phyloP scores from a whole-genome alignment of 2,329 filamentous ascomycete species.

The Aspergillus sp. region DNA sequence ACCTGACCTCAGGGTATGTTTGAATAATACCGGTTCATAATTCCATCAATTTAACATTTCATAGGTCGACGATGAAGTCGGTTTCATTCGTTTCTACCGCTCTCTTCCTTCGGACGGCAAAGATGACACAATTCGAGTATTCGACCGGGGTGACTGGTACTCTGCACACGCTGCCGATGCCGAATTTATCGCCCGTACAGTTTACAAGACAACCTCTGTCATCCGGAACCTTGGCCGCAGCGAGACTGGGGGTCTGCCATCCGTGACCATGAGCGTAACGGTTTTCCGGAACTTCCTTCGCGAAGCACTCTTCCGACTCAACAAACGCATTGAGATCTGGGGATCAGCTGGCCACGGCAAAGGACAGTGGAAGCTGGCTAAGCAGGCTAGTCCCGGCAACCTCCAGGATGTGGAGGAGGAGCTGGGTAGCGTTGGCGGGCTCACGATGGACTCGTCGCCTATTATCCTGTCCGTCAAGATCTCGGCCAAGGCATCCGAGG shows the following conservation, averaged over 20 bases:
- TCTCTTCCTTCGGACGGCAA: slow-evolving; percentile 67
- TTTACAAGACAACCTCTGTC: slow-evolving; percentile 97
- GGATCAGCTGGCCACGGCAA: slow-evolving; percentile 69
- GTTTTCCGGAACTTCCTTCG: slow-evolving; percentile 94
- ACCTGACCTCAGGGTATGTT: slow-evolving; percentile 63
- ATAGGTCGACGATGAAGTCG: slow-evolving; percentile 90
- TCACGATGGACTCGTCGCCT: slow-evolving; percentile 77
- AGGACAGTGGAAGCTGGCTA: slow-evolving; percentile 80
- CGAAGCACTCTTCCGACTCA: slow-evolving; percentile 85
- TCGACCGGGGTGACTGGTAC: slow-evolving; percentile 92
- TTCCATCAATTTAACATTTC: background rate
- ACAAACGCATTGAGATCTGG: slow-evolving; percentile 90
- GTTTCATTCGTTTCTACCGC: slow-evolving; percentile 96
- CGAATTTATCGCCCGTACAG: slow-evolving; percentile 52
- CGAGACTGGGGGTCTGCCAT: slow-evolving; percentile 79
- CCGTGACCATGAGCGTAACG: slow-evolving; percentile 91
- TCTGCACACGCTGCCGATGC: slow-evolving; percentile 56
- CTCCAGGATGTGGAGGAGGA: slow-evolving; percentile 96
- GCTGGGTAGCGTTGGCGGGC: slow-evolving; percentile 56
- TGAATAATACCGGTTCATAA: background rate
- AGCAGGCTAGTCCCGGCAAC: slow-evolving; percentile 93
- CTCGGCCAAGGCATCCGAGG: slow-evolving; percentile 78
- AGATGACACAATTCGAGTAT: slow-evolving; percentile 70
- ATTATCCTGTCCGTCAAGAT: slow-evolving; percentile 96
- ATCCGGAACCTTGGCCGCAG: slow-evolving; percentile 81